Percentiles rank a stretch among this genome's conserved stretches.
Conservation (phyloP, 2,329 filamentous ascomycete genomes). For the Aspergillus brasiliensis region DNA sequence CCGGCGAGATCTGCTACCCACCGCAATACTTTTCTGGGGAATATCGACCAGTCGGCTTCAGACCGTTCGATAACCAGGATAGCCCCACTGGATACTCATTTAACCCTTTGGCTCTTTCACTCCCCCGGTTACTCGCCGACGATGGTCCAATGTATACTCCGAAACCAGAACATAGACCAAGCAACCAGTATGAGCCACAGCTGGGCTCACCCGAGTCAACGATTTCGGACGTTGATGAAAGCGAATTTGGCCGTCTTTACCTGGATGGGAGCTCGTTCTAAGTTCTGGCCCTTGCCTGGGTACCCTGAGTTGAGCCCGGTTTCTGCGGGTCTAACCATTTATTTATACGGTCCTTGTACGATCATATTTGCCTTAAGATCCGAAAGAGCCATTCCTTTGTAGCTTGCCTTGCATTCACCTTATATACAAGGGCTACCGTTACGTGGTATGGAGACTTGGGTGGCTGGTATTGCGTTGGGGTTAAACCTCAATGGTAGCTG, state of each 20-base stretch:
- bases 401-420: background rate
- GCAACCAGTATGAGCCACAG: constrained; percentile 21
- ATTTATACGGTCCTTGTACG: background rate
- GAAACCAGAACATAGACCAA: constrained; percentile 14
- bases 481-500: background rate
- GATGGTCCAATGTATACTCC: constrained; percentile 27
- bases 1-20: constrained; percentile 23
- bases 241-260: constrained; percentile 38
- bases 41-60: constrained; percentile 23
- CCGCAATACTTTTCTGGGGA: constrained; percentile 32
- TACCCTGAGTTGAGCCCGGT: background rate
- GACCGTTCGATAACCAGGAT: constrained; percentile 27
- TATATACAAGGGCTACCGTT: constrained; percentile 14
- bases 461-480: background rate
- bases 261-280: constrained; percentile 31
- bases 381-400: background rate
- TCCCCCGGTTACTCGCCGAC: constrained; percentile 21
- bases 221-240: constrained; percentile 36
- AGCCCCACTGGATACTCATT: constrained; percentile 30
- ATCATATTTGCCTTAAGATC: background rate
- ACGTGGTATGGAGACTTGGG: constrained; percentile 10
- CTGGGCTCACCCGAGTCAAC: constrained; percentile 37
- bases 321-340: background rate
- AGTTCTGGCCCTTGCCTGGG: background rate
- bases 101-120: constrained; percentile 38